phyloP scores from a whole-genome alignment of 805 yeast genomes.

The Tetrapisispora namnaoensis region DNA sequence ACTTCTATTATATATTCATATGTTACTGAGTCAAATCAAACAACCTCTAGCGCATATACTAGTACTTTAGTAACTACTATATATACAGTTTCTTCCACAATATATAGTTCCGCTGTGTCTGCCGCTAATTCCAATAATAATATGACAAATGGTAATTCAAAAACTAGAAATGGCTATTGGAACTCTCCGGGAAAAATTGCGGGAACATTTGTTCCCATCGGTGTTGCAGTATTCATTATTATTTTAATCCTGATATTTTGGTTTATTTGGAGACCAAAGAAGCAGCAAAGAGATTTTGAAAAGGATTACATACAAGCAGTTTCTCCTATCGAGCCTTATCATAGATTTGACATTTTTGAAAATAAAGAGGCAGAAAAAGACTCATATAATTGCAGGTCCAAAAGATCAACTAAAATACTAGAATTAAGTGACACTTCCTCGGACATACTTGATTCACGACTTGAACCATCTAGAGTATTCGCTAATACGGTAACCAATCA shows the following conservation, averaged over 20 bases:
- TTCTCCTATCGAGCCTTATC: conserved; percentile 8
- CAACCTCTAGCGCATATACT: conserved; percentile 3
- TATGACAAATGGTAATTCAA: conserved; percentile 1
- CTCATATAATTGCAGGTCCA: conserved; percentile 6
- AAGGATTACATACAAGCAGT: conserved; percentile 17
- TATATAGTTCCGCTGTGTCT: conserved; percentile 1
- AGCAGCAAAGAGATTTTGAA: conserved; percentile 17
- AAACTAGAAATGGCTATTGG: conserved; percentile 41
- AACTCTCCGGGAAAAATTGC: conserved; percentile 68
- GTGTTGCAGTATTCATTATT: conserved; percentile 44
- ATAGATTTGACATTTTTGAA: neutral
- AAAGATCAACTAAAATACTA: neutral
- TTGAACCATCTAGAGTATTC: conserved; percentile 18
- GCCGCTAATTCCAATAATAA: conserved; percentile 1
- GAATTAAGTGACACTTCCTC: conserved; percentile 4
- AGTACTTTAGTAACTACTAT: conserved; percentile 14
- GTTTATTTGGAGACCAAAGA: conserved; percentile 24
- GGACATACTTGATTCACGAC: conserved; percentile 27
- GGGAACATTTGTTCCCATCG: conserved; percentile 77
- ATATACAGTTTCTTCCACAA: conserved; percentile 8
- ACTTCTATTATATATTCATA: conserved; percentile 16
- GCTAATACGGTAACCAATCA: conserved; percentile 4
- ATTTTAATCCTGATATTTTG: conserved; percentile 36
- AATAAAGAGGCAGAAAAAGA: conserved; percentile 1
- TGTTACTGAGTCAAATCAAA: conserved; percentile 11